Evolutionary conservation across 2,329 filamentous ascomycete genomes (phyloP), one percentile per base, ranked within the genome.

Genomic region (Rutstroemia sp.): DNA sequence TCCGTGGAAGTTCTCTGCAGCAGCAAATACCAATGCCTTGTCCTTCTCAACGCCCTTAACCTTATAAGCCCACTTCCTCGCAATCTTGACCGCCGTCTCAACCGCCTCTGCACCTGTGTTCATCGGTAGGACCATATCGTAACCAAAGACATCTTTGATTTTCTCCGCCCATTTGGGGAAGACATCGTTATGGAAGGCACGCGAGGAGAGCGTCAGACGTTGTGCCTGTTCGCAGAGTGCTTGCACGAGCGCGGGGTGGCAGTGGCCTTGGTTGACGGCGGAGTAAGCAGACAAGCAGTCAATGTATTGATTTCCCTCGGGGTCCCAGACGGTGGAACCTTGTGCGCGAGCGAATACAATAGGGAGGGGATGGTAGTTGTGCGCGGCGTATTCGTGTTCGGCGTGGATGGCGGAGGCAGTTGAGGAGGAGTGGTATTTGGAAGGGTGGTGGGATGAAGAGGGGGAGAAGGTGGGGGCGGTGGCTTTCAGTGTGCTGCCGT

Each of bases 261-360:
- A 97, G 74, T 99, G 92, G 61, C 92, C 92, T 75, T 97, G 92
- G 78, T 97, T 97, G 71, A 97, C 91, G 60, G 94, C 94, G 65
- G 89, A 95, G 80, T 99, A 99, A 63, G 94, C 94, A 48, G 92
- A 97, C 63, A 99, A 84, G 76, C 96, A 99, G 76, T 99, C 94
- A 67, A 97, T 85, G 74, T 99, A 97, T 72, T 96, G 86, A 66
- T 86, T 88, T 69, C 89, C 91, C 77, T 99, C 94, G 18, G 94
- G 94, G 70, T 99, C 94, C 92, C 94, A 99, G 58, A 97, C 94
- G 59, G 88, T 86, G 69, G 87, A 87, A 49, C 92, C 94, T 66
- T 86, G 81, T 44, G 91, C 94, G 63, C 85, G 83, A 56, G 92
- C 80, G 73, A 97, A 96, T 70, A 96, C 94, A 59, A 99, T 86